Evolutionary conservation across 805 yeast species (phyloP), one percentile per base, ranked within the genome.

Genomic region (Cyberlindnera veronae): DNA sequence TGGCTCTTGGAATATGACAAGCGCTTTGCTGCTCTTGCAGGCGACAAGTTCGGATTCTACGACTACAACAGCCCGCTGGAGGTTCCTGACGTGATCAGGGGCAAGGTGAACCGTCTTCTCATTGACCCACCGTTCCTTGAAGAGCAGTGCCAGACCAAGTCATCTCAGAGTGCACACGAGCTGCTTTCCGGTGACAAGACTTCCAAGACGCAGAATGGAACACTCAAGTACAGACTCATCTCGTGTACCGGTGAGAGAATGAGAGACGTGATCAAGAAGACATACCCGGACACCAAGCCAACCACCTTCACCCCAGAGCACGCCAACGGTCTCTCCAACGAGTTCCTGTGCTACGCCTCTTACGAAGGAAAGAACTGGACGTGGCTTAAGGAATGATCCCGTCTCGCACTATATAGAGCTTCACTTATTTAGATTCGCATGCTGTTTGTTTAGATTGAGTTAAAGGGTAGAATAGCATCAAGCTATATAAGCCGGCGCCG

Each of bases 181-280:
- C 60, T 89, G 36, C 57, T 85, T 39, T 58, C 58, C 9, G 42
- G 51, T 1, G 75, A 78, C 32, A 62, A 57, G 32, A 55, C 60
- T 1, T 36, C 53, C 3, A 64, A 58, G 42, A 72, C 80, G 0
- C 51, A 48, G 11, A 16, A 43, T 7, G 81, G 81, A 1, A 67
- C 50, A 22, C 35, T 48, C 11, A 64, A 66, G 42, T 72, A 71
- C 50, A 74, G 76, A 50, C 55, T 84, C 26, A 72, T 87, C n/a
- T 74, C 84, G 4, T 84, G 91, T 49, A 89, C 97, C 2, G 96
- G 96, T 27, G 96, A 89, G 64, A 72, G 95, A 60, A 89, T 90
- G 90, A 68, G 69, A 17, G 72, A 73, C 3, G 61, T 83, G n/a
- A 76, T 88, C 26, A 56, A 65, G 24, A 64, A 71, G 35, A 73